Conservation (phyloP, 2,329 filamentous ascomycete species). For the Sarocladium kiliense region DNA sequence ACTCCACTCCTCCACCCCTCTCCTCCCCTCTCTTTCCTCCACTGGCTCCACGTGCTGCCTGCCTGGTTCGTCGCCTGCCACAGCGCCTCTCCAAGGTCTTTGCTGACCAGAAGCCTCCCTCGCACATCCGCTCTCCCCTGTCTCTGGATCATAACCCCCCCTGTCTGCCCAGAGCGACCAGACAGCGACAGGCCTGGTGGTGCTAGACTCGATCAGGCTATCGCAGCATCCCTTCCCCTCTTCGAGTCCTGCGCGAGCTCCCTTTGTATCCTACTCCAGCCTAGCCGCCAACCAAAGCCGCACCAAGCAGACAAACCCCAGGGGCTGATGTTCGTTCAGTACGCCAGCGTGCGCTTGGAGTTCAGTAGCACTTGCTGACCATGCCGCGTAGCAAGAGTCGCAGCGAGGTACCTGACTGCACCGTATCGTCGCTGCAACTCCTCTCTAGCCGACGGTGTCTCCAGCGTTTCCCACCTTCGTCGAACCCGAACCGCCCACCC, state of each 20-base stretch:
- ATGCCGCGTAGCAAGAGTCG: neutral
- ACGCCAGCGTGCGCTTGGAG: too few relatives aligned
- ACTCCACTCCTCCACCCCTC: neutral
- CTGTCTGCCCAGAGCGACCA: neutral
- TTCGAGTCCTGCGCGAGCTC: neutral
- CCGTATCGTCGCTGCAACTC: neutral
- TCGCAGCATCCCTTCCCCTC: neutral
- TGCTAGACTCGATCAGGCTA: slow-evolving; percentile 7
- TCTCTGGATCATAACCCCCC: neutral
- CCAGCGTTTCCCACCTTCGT: neutral
- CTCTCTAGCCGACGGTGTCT: neutral
- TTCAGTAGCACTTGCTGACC: too few relatives aligned
- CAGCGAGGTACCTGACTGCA: neutral
- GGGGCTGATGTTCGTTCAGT: neutral
- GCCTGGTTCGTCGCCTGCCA: neutral
- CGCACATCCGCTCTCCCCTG: neutral
- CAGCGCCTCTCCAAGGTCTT: neutral
- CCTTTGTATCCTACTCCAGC: too few relatives aligned
- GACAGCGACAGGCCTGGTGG: neutral
- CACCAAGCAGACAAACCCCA: neutral
- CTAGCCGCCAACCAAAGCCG: neutral
- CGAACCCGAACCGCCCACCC: neutral
- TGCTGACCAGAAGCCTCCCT: neutral
- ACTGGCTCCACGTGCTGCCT: slow-evolving; percentile 4
- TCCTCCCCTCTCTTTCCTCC: neutral